Conservation (phyloP, 495 filamentous ascomycete species). For the Cudoniella acicularis region DNA sequence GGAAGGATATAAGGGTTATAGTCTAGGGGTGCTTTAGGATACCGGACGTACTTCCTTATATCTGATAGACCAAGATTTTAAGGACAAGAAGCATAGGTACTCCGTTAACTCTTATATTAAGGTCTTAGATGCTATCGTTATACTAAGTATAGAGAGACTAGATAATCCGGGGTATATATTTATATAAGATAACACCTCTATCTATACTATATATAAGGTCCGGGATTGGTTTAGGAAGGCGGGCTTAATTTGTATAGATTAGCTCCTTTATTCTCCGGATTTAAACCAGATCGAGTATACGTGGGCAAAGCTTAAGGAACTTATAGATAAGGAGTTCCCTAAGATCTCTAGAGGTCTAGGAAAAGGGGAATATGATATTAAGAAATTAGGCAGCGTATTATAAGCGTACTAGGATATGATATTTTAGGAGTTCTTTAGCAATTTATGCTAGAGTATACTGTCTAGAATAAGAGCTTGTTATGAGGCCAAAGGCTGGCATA, state of each 20-base stretch:
- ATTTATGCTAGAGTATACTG: not conserved
- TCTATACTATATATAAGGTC: not conserved
- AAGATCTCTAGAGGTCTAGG: not conserved
- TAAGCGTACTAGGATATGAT: not conserved
- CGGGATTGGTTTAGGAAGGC: not conserved
- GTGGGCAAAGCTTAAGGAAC: not conserved
- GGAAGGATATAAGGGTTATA: not conserved
- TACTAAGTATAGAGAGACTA: not conserved
- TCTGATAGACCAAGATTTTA: slow-evolving; percentile 2
- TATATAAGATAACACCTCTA: slow-evolving; percentile 3
- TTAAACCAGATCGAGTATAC: slow-evolving; percentile 1
- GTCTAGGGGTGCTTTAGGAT: not conserved
- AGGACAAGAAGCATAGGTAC: slow-evolving; percentile 6
- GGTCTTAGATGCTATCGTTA: not conserved
- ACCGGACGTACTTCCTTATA: not conserved
- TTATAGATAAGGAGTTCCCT: not conserved
- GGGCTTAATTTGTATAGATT: not conserved
- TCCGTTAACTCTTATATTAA: not conserved
- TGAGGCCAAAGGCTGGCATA: not conserved
- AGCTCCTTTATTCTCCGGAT: slow-evolving; percentile 1
- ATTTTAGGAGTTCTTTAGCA: not conserved
- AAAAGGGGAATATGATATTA: not conserved
- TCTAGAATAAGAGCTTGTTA: not conserved
- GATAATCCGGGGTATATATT: not conserved
- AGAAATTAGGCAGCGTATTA: not conserved